These are phyloP conservation scores for Eucalyptus dawsonii DNA, from an alignment of 345 rosid species.

Conservation along the genomic window DNA sequence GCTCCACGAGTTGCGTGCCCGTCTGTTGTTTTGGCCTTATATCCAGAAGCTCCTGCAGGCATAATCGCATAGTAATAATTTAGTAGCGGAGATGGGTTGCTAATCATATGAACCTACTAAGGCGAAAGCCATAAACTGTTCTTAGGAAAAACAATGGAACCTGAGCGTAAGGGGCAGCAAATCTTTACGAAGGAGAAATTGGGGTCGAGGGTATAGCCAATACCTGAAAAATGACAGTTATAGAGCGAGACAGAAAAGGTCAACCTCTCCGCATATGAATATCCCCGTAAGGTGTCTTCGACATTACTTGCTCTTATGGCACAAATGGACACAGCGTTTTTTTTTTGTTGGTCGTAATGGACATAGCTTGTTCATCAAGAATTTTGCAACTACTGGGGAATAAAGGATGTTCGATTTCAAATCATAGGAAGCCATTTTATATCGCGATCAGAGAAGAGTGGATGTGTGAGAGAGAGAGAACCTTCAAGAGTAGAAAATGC, in stretches of 20 bases:
- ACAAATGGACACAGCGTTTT: background rate
- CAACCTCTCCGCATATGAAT: background rate
- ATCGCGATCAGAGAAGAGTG: background rate
- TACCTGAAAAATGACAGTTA: slow-evolving; percentile 37
- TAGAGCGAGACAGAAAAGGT: background rate
- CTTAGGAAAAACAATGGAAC: slow-evolving; percentile 8
- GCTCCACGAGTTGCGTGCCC: slow-evolving; percentile 63
- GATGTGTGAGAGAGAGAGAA: background rate
- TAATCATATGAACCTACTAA: background rate
- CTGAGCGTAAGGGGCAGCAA: slow-evolving; percentile 94
- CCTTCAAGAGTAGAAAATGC: slow-evolving; percentile 97
- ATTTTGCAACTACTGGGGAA: background rate
- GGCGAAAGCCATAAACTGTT: background rate
- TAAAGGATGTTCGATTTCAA: background rate
- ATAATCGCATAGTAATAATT: background rate
- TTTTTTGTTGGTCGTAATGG: background rate
- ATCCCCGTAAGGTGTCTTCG: background rate
- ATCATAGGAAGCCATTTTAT: background rate
- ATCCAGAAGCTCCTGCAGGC: slow-evolving; percentile 75
- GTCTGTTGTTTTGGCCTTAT: slow-evolving; percentile 25
- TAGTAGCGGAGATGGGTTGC: background rate
- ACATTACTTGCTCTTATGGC: background rate
- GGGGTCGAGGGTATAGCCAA: slow-evolving; percentile 76
- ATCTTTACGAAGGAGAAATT: slow-evolving; percentile 73
- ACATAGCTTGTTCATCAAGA: background rate